phyloP scores from a whole-genome alignment of 352 stramenopile species.

The Globisporangium barbulae region DNA sequence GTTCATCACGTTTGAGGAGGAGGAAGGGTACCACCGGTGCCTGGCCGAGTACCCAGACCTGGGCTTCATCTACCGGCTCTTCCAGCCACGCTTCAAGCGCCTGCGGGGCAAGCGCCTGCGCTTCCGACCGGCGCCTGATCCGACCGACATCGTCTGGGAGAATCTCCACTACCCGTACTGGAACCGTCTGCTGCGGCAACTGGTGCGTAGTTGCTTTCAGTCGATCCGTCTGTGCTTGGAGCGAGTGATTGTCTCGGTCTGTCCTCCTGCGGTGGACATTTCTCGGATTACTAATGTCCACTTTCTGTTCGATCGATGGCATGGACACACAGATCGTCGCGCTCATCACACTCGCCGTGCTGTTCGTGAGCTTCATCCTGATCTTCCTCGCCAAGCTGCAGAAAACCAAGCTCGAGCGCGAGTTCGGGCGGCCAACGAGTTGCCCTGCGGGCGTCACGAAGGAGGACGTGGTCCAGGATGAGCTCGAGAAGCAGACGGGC shows the following conservation, averaged over 20 bases:
- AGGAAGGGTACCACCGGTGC: conserved; percentile 77
- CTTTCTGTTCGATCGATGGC: not conserved
- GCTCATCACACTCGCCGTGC: conserved; percentile 60
- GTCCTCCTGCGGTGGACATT: not conserved
- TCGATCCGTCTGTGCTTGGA: not conserved
- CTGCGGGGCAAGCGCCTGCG: conserved; percentile 69
- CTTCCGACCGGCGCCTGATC: conserved; percentile 67
- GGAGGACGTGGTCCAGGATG: conserved; percentile 66
- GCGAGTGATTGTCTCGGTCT: not conserved
- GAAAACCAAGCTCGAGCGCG: conserved; percentile 63
- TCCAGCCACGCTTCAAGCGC: conserved; percentile 60
- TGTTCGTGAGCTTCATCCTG: conserved; percentile 72
- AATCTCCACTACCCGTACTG: conserved; percentile 70
- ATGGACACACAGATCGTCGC: conserved; percentile 40
- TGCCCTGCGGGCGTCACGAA: conserved; percentile 57
- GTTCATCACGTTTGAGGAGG: conserved; percentile 85
- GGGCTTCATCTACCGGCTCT: conserved; percentile 66
- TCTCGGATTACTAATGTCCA: not conserved
- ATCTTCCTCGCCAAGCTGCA: conserved; percentile 76
- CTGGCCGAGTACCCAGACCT: conserved; percentile 75
- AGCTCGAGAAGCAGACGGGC: conserved; percentile 45
- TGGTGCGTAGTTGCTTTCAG: conserved; percentile 25
- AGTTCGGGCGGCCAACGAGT: conserved; percentile 63
- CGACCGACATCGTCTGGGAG: conserved; percentile 85
- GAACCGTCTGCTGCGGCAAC: conserved; percentile 57